phyloP scores from a whole-genome alignment of 1,139 yeast genomes.

The Trichomonascaceae sp. region DNA sequence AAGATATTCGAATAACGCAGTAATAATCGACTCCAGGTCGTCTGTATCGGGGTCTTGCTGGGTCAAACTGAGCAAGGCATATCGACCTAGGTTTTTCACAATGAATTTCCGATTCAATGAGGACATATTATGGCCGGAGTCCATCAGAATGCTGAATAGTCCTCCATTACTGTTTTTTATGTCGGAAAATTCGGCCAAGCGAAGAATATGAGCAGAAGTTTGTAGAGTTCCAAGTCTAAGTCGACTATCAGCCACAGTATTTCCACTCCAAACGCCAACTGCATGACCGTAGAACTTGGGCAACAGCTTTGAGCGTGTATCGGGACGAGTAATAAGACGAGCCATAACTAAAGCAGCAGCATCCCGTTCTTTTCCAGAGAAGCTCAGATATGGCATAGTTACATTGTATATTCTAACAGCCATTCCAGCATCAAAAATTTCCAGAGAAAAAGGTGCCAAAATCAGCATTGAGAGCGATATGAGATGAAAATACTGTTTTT shows the following conservation, averaged over 20 bases:
- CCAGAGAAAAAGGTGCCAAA: slow-evolving; percentile 64
- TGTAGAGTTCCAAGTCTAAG: slow-evolving; percentile 25
- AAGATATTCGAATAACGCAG: slow-evolving; percentile 29
- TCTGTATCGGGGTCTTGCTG: slow-evolving; percentile 15
- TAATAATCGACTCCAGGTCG: slow-evolving; percentile 40
- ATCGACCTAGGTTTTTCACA: slow-evolving; percentile 36
- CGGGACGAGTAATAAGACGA: slow-evolving; percentile 38
- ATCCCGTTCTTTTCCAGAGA: slow-evolving; percentile 45
- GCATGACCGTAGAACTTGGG: slow-evolving; percentile 16
- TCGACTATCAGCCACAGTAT: background rate
- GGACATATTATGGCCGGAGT: slow-evolving; percentile 9
- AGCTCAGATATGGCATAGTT: slow-evolving; percentile 33
- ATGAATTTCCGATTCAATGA: slow-evolving; percentile 20
- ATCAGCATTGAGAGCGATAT: slow-evolving; percentile 69
- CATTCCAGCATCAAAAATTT: slow-evolving; percentile 35
- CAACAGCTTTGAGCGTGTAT: slow-evolving; percentile 22
- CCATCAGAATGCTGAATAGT: slow-evolving; percentile 13
- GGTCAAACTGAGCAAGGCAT: slow-evolving; percentile 25
- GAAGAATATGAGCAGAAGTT: slow-evolving; percentile 18
- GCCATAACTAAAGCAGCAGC: slow-evolving; percentile 41
- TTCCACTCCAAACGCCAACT: slow-evolving; percentile 3
- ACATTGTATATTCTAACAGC: slow-evolving; percentile 35
- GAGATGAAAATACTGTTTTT: slow-evolving; percentile 51
- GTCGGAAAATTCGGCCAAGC: slow-evolving; percentile 5
- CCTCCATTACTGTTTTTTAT: slow-evolving; percentile 2